These are phyloP conservation scores for Persicaria tinctoria DNA, from an alignment of 148 eudicot genomes.

Conservation along the genomic window DNA sequence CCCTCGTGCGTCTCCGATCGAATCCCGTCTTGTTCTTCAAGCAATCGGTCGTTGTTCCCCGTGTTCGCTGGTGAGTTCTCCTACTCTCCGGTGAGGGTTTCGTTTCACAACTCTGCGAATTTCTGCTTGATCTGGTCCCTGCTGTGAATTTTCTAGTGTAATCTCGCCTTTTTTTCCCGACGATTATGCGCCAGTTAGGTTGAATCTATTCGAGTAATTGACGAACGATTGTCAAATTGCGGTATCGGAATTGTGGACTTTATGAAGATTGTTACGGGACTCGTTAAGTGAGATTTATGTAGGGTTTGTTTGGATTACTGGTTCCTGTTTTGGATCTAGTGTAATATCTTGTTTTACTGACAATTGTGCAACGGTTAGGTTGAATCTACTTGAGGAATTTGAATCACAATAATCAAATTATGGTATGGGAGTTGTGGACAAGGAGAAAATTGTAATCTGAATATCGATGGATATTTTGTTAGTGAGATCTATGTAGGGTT, in stretches of 20 bases:
- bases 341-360: no score
- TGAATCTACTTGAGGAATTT: no score
- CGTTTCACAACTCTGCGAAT: not conserved
- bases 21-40: not conserved
- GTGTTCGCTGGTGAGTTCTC: not conserved
- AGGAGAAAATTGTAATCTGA: not conserved
- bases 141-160: constrained; percentile 1
- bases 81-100: not conserved
- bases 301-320: constrained; percentile 5
- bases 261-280: not conserved
- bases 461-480: not conserved
- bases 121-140: constrained; percentile 8
- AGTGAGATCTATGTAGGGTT: constrained; percentile 4
- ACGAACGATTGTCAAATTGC: not conserved
- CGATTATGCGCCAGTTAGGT: not conserved
- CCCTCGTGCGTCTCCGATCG: not conserved
- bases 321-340: no score
- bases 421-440: no score
- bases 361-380: no score
- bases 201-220: not conserved
- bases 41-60: not conserved
- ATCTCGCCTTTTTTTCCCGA: not conserved
- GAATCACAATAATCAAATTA: no score
- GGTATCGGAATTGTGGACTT: not conserved
- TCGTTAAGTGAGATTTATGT: not conserved